Evolutionary conservation across 1,284 basidiomycete genomes (phyloP), one percentile per base, ranked within the genome.

Genomic region (Irpex sp.): DNA sequence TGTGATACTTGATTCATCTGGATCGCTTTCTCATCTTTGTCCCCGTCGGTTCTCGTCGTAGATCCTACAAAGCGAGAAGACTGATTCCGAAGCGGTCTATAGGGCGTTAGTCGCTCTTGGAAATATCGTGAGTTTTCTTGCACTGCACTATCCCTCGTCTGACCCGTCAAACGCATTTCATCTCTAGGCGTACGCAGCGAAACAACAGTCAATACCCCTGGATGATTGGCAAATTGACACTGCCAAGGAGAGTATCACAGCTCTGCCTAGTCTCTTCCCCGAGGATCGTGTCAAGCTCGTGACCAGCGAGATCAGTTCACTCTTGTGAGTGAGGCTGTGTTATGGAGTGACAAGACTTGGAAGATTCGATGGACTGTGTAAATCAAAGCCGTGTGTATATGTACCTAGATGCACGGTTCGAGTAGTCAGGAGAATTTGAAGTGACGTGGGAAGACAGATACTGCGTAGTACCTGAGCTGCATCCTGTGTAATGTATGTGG

Each of bases 71-170:
- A 79, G 81, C 51, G 93, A 96, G 74, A 83, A 75, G 50, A 77
- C 77, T 15, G 97, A 99, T 65, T 80, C 86, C 19, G 97, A 99
- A 72, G 87, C 91, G 1, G 83, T 86, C 11, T 98, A 98, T 74
- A 88, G 97, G 33, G 81, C 90, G 1, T 76, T 93, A 5, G 91
- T 97, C 13, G 95, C 91, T 0, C 79, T 98, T 2, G 97, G 97
- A 36, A 98, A 99, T 73, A 75, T 92, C 31, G 73, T 74, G 19
- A 63, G 68, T 61, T 33, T 1, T 26, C n/a, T 43, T 33, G 31
- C 7, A 33, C 31, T 33, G 31, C 31, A 33, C 31, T 33, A 33
- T 33, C 31, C 31, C 31, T 33, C 31, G 31, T 33, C 31, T 6
- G 31, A 33, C 31, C 31, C 0, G 31, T 33, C 31, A 6, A 33